These are phyloP conservation scores for Metschnikowia shivogae DNA, from an alignment of 805 yeast species.

Conservation along the genomic window DNA sequence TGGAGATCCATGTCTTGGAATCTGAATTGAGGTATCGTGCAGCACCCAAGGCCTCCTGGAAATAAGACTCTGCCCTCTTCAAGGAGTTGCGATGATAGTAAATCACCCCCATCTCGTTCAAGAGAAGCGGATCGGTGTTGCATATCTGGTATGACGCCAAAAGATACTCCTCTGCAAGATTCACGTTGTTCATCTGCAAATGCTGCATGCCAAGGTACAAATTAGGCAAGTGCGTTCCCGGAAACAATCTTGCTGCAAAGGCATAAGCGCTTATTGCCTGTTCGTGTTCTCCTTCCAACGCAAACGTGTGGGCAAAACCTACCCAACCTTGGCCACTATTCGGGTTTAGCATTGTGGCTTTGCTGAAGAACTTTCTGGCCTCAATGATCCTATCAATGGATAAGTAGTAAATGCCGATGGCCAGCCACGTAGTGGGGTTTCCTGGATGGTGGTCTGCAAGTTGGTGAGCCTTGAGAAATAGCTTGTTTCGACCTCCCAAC, in stretches of 20 bases:
- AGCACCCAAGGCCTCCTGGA: slow-evolving; percentile 66
- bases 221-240: slow-evolving; percentile 86
- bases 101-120: slow-evolving; percentile 93
- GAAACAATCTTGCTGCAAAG: slow-evolving; percentile 87
- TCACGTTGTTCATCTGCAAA: slow-evolving; percentile 76
- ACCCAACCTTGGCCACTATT: slow-evolving; percentile 95
- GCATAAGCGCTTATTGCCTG: slow-evolving; percentile 97
- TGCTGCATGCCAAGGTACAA: slow-evolving; percentile 95
- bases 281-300: slow-evolving; percentile 97
- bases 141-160: slow-evolving; percentile 72
- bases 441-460: slow-evolving; percentile 81
- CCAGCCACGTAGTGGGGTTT: slow-evolving; percentile 82
- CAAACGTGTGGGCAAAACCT: slow-evolving; percentile 97
- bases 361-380: slow-evolving; percentile 83
- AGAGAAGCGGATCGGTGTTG: slow-evolving; percentile 76
- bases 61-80: slow-evolving; percentile 62
- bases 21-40: slow-evolving; percentile 70
- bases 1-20: slow-evolving; percentile 78
- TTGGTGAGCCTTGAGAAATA: slow-evolving; percentile 78
- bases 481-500: slow-evolving; percentile 72
- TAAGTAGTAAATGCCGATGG: slow-evolving; percentile 87
- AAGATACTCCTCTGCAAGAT: slow-evolving; percentile 83
- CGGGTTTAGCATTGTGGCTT: slow-evolving; percentile 84
- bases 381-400: slow-evolving; percentile 68
- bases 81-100: slow-evolving; percentile 71